A percentile compares a stretch with the other conserved stretches of the same genome.
Evolutionary conservation across 2,329 filamentous ascomycete genomes (phyloP).

Genomic region (Eutypella sp.): DNA sequence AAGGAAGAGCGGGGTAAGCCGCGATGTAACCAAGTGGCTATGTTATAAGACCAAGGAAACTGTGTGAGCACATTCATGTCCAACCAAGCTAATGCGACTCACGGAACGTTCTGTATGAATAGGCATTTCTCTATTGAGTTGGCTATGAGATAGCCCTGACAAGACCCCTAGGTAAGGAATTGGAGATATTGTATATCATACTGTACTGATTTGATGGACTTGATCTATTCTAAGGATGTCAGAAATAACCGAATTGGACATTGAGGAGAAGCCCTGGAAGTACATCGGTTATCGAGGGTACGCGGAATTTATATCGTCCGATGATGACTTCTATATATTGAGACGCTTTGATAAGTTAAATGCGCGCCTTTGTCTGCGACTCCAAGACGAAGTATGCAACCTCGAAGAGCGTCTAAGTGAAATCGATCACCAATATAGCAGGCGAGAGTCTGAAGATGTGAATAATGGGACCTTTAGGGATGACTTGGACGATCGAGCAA

Average conservation of each 20-base stretch:
- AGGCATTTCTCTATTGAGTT: too few species aligned
- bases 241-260: conserved; percentile 3
- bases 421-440: conserved; percentile 6
- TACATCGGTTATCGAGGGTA: conserved; percentile 26
- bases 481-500: conserved; percentile 16
- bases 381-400: conserved; percentile 28
- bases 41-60: too few species aligned
- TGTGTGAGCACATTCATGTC: too few species aligned
- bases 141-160: too few species aligned
- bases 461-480: conserved; percentile 25
- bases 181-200: not conserved
- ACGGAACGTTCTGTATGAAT: too few species aligned
- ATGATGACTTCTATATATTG: conserved; percentile 27
- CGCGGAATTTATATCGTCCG: conserved; percentile 23
- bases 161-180: too few species aligned
- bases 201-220: too few species aligned
- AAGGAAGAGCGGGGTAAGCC: too few species aligned
- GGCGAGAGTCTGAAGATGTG: conserved; percentile 9
- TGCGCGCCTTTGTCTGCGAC: conserved; percentile 21
- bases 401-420: conserved; percentile 24
- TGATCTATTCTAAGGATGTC: too few species aligned
- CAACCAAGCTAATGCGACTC: too few species aligned
- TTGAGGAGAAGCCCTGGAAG: conserved; percentile 24
- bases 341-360: conserved; percentile 29
- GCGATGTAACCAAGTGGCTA: too few species aligned